phyloP scores from a whole-genome alignment of 225 moss, liverwort and hornwort species.

The Pseudoscleropodium purum region DNA sequence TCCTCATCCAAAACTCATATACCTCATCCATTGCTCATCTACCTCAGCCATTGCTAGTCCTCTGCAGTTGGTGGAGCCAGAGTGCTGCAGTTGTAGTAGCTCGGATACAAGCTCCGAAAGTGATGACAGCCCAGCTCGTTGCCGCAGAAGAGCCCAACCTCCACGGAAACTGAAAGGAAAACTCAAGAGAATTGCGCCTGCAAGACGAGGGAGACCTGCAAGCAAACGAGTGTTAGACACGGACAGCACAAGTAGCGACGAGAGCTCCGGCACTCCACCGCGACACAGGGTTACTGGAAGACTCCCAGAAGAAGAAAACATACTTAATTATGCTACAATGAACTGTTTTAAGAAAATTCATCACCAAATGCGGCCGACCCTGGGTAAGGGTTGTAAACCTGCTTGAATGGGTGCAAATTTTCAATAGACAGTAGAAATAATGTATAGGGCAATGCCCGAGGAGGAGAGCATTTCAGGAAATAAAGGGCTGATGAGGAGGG shows the following conservation, averaged over 20 bases:
- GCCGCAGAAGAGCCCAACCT: neutral
- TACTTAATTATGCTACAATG: neutral
- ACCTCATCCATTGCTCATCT: neutral
- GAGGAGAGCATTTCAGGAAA: no score
- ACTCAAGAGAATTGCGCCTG: neutral
- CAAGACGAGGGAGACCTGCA: neutral
- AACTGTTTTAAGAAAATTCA: neutral
- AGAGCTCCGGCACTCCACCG: neutral
- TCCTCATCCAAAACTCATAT: fast-evolving
- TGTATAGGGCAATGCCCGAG: no score
- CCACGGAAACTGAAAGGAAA: neutral
- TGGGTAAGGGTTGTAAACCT: neutral
- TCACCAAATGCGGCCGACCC: no score
- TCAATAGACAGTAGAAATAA: no score
- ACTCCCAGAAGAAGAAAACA: neutral
- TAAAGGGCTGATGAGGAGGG: no score
- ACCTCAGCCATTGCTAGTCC: neutral
- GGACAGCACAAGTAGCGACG: neutral
- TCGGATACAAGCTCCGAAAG: neutral
- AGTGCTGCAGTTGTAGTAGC: neutral
- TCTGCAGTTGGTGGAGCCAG: neutral
- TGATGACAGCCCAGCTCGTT: neutral
- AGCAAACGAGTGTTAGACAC: neutral
- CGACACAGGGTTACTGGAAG: neutral
- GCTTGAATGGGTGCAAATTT: neutral